Evolutionary conservation across 768 basidiomycete species (phyloP), one percentile per base, ranked within the genome.

Genomic region (Auricularia sp.): DNA sequence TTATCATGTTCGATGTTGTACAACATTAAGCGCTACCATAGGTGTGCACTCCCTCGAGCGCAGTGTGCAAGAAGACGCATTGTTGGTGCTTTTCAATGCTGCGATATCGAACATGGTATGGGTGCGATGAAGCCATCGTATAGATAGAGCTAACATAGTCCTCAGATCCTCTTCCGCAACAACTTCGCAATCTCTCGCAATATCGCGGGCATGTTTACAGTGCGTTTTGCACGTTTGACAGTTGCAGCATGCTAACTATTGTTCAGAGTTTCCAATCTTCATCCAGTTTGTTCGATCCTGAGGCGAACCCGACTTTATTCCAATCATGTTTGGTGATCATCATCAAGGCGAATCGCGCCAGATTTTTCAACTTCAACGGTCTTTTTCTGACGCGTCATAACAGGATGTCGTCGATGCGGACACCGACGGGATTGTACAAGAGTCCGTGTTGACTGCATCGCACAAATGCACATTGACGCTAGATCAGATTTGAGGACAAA

Each of bases 321-420:
- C 81, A 79, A 68, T 86, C 84, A 0, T 83, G 79, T 0, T 72
- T 87, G 13, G 79, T 79, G 7, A 85, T 87, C 67, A 84, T 87
- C 54, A 86, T 87, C 72, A 87, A 86, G 78, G 85, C 79, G 54
- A n/a, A 64, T 47, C 47, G 29, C 29, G 29, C 29, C 29, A 29
- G 29, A 29, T 29, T 29, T 29, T 29, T 29, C 1, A 29, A 29
- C 29, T 29, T 29, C 29, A 29, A 29, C 29, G 29, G 29, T 29
- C 29, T 29, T 29, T 29, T 29, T 1, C 29, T 29, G 29, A 29
- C 29, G 2, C 29, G 29, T 29, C 29, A 29, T 29, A 29, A 29
- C 29, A 87, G 85, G 86, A 87, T 62, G 85, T 87, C 13, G 79
- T 85, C 1, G 85, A 87, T 63, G 80, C 83, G 0, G 85, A 87